Conservation (phyloP, 2,329 filamentous ascomycete species). For the Penicillium concentricum region DNA sequence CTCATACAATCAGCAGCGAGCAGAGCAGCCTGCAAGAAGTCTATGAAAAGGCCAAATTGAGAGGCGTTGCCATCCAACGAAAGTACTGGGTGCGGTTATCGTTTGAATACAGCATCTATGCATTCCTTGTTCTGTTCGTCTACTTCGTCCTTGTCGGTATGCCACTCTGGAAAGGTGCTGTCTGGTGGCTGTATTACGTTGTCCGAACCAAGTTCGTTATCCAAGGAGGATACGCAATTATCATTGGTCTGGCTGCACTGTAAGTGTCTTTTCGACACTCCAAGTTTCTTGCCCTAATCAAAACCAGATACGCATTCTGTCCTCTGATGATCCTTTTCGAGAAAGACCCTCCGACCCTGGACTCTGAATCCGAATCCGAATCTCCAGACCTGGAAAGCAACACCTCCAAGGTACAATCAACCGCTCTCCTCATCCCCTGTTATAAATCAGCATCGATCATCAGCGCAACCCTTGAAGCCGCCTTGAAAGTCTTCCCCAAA, state of each 20-base stretch:
- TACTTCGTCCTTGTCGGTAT: constrained; percentile 50
- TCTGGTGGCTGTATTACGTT: constrained; percentile 46
- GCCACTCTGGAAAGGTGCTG: constrained; percentile 48
- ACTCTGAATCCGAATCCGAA: constrained; percentile 10
- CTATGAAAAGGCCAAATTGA: constrained; percentile 23
- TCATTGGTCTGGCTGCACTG: constrained; percentile 39
- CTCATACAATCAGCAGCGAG: constrained; percentile 6
- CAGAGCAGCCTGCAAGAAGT: constrained; percentile 17
- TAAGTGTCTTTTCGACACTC: constrained; percentile 19
- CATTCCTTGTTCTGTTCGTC: constrained; percentile 38
- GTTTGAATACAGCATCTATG: constrained; percentile 43
- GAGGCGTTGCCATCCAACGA: constrained; percentile 25
- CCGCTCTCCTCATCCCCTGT: constrained; percentile 49
- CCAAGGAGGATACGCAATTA: constrained; percentile 43
- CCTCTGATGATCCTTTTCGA: constrained; percentile 37
- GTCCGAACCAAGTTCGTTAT: constrained; percentile 43
- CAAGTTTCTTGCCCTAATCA: not conserved
- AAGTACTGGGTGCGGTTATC: constrained; percentile 36
- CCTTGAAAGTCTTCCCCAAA: constrained; percentile 48
- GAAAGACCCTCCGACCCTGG: constrained; percentile 25
- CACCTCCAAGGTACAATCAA: constrained; percentile 27
- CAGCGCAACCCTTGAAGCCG: constrained; percentile 44
- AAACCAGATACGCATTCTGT: constrained; percentile 28
- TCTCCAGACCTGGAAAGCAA: constrained; percentile 21
- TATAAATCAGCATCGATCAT: constrained; percentile 49